Conservation (phyloP, 2,329 filamentous ascomycete genomes). For the Colletotrichum truncatum region DNA sequence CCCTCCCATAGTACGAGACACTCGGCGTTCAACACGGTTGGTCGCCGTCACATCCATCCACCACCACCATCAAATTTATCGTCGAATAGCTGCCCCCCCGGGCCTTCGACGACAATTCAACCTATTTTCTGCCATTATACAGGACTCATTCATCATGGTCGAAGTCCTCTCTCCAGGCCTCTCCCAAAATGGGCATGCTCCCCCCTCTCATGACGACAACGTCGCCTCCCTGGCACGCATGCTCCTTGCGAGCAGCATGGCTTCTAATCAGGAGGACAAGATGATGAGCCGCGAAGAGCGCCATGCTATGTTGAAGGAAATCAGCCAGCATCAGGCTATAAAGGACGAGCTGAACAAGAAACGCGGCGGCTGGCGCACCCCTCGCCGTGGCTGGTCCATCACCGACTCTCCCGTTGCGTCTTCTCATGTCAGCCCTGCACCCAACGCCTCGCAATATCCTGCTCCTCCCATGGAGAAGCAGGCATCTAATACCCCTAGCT, state of each 20-base stretch:
- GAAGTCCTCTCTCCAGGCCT: conserved; percentile 39
- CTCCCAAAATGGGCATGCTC: conserved; percentile 28
- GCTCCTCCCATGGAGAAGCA: conserved; percentile 9
- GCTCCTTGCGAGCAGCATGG: conserved; percentile 31
- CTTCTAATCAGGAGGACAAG: conserved; percentile 30
- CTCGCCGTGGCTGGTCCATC: conserved; percentile 57
- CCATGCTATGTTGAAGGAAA: conserved; percentile 46
- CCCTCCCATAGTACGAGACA: background rate
- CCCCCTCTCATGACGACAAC: conserved; percentile 28
- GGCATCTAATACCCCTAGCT: background rate
- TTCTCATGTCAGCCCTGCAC: conserved; percentile 26
- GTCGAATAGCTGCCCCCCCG: conserved; percentile 12
- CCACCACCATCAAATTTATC: background rate
- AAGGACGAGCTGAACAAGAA: conserved; percentile 48
- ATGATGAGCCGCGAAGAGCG: conserved; percentile 53
- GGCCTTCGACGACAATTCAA: background rate
- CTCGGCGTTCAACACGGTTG: conserved; percentile 2
- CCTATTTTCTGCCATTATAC: background rate
- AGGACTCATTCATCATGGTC: conserved; percentile 38
- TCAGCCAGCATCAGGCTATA: conserved; percentile 45
- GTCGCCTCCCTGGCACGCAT: conserved; percentile 31
- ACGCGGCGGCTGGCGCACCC: conserved; percentile 46
- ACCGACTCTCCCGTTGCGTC: conserved; percentile 48
- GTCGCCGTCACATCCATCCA: background rate
- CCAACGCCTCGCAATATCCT: background rate